phyloP scores from a whole-genome alignment of 345 rosid species.

The Durio zibethinus region DNA sequence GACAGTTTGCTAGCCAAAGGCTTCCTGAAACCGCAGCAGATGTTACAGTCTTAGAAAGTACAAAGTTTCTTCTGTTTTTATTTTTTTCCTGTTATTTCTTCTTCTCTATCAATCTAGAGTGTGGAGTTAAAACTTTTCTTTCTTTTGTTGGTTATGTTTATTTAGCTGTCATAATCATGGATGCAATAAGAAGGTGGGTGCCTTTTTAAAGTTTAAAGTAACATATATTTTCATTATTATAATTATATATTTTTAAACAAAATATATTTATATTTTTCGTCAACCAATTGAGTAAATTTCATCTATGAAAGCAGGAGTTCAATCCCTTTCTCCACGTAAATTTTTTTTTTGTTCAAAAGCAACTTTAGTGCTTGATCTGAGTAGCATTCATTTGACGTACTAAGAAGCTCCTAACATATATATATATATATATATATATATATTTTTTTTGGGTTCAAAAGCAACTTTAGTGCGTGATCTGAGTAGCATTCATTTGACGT shows the following conservation, averaged over 20 bases:
- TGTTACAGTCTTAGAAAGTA: neutral
- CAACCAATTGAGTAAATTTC: too few relatives aligned
- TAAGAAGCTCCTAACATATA: too few relatives aligned
- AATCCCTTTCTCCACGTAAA: too few relatives aligned
- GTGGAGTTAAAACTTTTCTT: neutral
- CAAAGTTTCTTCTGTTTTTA: neutral
- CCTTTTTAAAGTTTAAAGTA: neutral
- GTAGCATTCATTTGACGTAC: neutral
- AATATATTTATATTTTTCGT: too few relatives aligned
- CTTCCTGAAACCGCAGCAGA: slow-evolving; percentile 26
- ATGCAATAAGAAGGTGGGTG: neutral
- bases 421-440: too few relatives aligned
- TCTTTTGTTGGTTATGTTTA: neutral
- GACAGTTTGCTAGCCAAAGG: slow-evolving; percentile 59
- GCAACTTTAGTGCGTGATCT: neutral
- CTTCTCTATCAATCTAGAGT: neutral
- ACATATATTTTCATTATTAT: neutral
- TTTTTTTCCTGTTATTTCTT: neutral
- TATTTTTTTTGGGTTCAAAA: too few relatives aligned
- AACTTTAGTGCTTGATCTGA: neutral
- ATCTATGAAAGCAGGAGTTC: too few relatives aligned
- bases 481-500: neutral
- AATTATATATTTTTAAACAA: too few relatives aligned
- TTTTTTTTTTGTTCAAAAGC: too few relatives aligned
- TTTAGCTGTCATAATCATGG: neutral